Conservation (phyloP, 345 rosid genomes). For the Lepidium sativum region DNA sequence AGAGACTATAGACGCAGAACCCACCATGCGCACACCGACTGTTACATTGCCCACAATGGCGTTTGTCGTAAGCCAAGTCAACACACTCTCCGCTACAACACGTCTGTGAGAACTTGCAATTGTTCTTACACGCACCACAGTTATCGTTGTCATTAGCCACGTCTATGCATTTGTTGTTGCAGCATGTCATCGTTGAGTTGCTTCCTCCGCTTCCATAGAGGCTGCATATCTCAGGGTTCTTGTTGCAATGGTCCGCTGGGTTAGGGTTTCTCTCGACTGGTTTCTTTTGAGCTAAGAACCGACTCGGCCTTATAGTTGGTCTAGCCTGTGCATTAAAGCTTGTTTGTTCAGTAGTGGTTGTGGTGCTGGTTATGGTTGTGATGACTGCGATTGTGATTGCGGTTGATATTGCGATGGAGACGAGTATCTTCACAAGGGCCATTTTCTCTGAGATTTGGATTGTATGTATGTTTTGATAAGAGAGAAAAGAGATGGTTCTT, state of each 20-base stretch:
- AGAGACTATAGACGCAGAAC: slow-evolving; percentile 54
- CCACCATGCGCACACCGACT: slow-evolving; percentile 35
- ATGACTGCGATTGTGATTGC: not conserved
- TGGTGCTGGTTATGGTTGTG: not conserved
- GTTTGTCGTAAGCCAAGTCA: slow-evolving; percentile 37
- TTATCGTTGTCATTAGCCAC: slow-evolving; percentile 23
- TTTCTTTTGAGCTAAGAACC: slow-evolving; percentile 43
- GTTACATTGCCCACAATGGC: slow-evolving; percentile 64
- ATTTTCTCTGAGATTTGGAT: not conserved
- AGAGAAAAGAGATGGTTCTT: not conserved
- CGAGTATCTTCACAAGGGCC: not conserved
- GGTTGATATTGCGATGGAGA: not conserved
- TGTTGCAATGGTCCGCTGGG: slow-evolving; percentile 50
- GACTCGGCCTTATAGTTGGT: slow-evolving; percentile 26
- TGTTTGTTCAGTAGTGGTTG: not conserved
- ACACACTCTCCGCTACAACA: slow-evolving; percentile 74
- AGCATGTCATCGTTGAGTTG: slow-evolving; percentile 39
- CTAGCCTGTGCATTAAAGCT: not conserved
- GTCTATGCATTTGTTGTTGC: slow-evolving; percentile 70
- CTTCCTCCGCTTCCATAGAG: slow-evolving; percentile 22
- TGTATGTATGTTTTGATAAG: not conserved
- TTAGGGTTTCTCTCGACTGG: slow-evolving; percentile 31
- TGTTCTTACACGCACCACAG: slow-evolving; percentile 64
- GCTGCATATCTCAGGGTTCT: slow-evolving; percentile 36
- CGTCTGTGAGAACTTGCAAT: slow-evolving; percentile 43